These are phyloP conservation scores for Podospora pseudocomata DNA, from an alignment of 495 filamentous ascomycete species.

Conservation along the genomic window DNA sequence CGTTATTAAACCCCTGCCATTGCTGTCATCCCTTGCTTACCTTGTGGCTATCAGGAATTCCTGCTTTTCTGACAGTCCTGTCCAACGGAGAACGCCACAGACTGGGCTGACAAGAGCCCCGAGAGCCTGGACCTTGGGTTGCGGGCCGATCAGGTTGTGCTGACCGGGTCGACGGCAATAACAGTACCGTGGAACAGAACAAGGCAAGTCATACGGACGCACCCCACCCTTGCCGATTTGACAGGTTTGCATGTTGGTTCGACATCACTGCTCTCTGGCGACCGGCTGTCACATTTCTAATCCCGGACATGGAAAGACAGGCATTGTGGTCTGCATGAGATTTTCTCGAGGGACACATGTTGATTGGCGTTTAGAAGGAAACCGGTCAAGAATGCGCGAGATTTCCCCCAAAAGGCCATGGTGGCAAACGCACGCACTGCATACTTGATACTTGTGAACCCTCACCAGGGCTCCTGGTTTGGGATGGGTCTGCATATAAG, in stretches of 20 bases:
- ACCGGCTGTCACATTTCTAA: conserved; percentile 14
- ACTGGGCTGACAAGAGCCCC: background rate
- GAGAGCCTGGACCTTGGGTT: background rate
- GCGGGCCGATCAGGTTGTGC: background rate
- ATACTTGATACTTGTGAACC: background rate
- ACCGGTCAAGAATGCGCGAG: background rate
- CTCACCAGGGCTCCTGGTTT: background rate
- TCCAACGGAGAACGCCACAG: no score
- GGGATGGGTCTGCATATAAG: background rate
- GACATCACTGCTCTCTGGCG: conserved; percentile 14
- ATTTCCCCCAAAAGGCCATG: background rate
- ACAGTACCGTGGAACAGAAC: background rate
- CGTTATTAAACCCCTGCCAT: background rate
- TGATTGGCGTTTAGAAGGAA: conserved; percentile 7
- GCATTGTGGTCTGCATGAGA: conserved; percentile 19
- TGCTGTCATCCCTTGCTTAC: background rate
- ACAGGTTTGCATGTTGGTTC: conserved; percentile 15
- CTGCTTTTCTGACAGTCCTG: background rate
- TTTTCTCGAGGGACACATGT: background rate
- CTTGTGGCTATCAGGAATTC: background rate
- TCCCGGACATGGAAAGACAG: conserved; percentile 5
- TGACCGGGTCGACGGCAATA: background rate
- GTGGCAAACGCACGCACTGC: background rate
- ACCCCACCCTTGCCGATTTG: conserved; percentile 12
- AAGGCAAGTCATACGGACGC: background rate